Conservation (phyloP, 1,139 yeast species). For the Hemisphaericaspora lyxosophila region DNA sequence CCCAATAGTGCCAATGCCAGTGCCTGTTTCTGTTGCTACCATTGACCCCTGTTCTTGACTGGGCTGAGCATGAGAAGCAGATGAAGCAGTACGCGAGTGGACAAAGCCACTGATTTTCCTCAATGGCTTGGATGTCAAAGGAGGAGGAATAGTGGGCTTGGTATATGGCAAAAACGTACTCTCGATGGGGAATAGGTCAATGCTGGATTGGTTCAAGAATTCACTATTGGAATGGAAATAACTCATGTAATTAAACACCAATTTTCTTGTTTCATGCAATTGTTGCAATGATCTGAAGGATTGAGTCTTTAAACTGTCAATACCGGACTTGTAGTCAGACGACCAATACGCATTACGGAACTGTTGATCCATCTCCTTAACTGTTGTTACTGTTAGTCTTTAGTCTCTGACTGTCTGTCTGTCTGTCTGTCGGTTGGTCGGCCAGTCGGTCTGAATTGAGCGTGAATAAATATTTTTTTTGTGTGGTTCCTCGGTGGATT, state of each 20-base stretch:
- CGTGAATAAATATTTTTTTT: background rate
- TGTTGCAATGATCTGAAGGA: slow-evolving; percentile 36
- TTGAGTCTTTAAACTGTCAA: slow-evolving; percentile 32
- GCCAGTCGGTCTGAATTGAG: too few relatives aligned
- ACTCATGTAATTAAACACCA: slow-evolving; percentile 41
- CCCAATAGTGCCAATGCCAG: background rate
- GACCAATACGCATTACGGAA: slow-evolving; percentile 45
- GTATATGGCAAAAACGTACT: slow-evolving; percentile 21
- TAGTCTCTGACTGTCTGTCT: background rate
- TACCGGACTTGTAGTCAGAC: slow-evolving; percentile 41
- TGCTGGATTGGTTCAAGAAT: slow-evolving; percentile 27
- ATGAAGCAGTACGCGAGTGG: background rate
- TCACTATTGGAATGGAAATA: slow-evolving; percentile 41
- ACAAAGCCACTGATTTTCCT: background rate
- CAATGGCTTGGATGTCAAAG: too few relatives aligned
- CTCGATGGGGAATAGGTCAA: slow-evolving; percentile 23
- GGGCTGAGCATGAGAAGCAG: background rate
- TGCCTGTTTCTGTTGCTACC: too few relatives aligned
- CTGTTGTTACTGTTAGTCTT: background rate
- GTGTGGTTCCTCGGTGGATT: too few relatives aligned
- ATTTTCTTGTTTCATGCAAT: slow-evolving; percentile 41
- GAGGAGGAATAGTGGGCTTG: background rate
- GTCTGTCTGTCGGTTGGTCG: too few relatives aligned
- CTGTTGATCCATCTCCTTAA: background rate
- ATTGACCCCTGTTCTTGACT: too few relatives aligned